Evolutionary conservation across 345 rosid species (phyloP).

Genomic region (Geranium rotundifolium): DNA sequence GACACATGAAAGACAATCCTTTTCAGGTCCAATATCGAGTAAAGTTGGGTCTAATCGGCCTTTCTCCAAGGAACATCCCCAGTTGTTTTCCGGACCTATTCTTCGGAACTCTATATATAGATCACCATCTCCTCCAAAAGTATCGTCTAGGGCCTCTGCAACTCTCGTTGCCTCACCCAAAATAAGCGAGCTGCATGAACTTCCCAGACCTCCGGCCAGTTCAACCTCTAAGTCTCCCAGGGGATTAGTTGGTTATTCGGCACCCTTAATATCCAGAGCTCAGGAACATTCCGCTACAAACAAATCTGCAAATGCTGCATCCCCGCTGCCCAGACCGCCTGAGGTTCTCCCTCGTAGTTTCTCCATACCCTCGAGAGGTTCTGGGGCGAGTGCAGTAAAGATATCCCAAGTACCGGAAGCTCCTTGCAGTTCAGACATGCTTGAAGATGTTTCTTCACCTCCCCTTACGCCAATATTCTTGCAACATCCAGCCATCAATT

Average conservation of each 20-base stretch:
- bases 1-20: conserved; percentile 55
- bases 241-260: conserved; percentile 48
- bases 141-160: conserved; percentile 59
- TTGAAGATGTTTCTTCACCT: conserved; percentile 44
- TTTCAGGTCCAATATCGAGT: conserved; percentile 65
- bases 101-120: conserved; percentile 41
- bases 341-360: conserved; percentile 56
- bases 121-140: conserved; percentile 44
- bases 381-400: conserved; percentile 29
- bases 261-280: conserved; percentile 56
- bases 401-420: conserved; percentile 23
- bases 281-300: conserved; percentile 29
- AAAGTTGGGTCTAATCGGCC: conserved; percentile 37
- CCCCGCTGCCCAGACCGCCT: conserved; percentile 79
- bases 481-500: conserved; percentile 11
- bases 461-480: conserved; percentile 59
- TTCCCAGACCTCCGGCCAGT: conserved; percentile 81
- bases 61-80: conserved; percentile 31
- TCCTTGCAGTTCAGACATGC: conserved; percentile 25
- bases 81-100: conserved; percentile 60
- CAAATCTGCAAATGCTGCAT: conserved; percentile 34
- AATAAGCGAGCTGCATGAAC: conserved; percentile 97
- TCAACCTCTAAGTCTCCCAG: conserved; percentile 24
- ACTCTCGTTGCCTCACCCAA: conserved; percentile 66
- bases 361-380: conserved; percentile 69